Evolutionary conservation across 768 basidiomycete species (phyloP).

Genomic region (Podaxis rugospora): DNA sequence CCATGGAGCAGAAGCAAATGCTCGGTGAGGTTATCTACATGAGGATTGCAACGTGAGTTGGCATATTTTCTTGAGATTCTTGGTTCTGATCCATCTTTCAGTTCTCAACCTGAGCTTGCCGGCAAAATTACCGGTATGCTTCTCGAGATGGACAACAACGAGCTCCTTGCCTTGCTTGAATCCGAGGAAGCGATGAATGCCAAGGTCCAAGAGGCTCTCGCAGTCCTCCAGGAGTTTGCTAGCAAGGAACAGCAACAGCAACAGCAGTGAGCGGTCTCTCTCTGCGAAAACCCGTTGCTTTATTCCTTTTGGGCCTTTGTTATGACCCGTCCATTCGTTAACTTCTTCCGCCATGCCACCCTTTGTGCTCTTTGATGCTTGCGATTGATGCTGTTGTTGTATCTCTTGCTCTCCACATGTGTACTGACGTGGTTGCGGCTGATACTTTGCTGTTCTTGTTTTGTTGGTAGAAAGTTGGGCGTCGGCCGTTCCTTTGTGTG

Average conservation of each 20-base stretch:
- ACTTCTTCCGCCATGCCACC: slow-evolving; percentile 2
- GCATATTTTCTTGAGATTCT: slow-evolving; percentile 10
- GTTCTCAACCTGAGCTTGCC: slow-evolving; percentile 86
- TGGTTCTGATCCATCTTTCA: slow-evolving; percentile 24
- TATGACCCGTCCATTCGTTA: slow-evolving; percentile 49
- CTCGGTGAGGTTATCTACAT: slow-evolving; percentile 95
- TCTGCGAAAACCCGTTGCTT: background rate
- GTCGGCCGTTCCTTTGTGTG: slow-evolving; percentile 48
- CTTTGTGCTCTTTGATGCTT: slow-evolving; percentile 30
- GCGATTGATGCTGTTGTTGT: slow-evolving; percentile 29
- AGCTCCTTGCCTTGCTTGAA: slow-evolving; percentile 87
- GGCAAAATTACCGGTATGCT: slow-evolving; percentile 99
- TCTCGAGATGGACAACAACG: slow-evolving; percentile 97
- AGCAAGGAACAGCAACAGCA: slow-evolving; percentile 22
- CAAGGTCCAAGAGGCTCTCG: slow-evolving; percentile 91
- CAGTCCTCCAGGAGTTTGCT: slow-evolving; percentile 84
- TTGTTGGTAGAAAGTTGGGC: slow-evolving; percentile 40
- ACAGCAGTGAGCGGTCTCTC: slow-evolving; percentile 16
- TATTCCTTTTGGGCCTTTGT: slow-evolving; percentile 29
- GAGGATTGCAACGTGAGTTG: slow-evolving; percentile 73
- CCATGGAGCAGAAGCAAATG: slow-evolving; percentile 98
- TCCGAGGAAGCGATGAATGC: slow-evolving; percentile 73
- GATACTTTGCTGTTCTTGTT: slow-evolving; percentile 22
- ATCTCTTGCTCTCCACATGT: slow-evolving; percentile 14
- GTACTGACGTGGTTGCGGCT: slow-evolving; percentile 14